These are phyloP conservation scores for Nectriaceae sp. DNA, from an alignment of 2,329 filamentous ascomycete genomes.

Conservation along the genomic window DNA sequence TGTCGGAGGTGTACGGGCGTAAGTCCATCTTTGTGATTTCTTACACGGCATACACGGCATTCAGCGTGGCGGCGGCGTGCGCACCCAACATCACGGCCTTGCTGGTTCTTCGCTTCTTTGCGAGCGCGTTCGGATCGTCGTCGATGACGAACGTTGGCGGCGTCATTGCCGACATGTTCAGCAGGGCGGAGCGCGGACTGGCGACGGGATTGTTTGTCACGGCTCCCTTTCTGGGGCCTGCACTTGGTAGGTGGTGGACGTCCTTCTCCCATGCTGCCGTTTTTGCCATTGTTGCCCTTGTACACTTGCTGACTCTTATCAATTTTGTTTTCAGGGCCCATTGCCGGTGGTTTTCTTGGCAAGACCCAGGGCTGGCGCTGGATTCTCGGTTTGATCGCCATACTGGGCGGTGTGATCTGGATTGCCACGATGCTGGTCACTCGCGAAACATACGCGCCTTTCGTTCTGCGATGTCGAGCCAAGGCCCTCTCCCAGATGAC, in stretches of 20 bases:
- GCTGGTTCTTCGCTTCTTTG: conserved; percentile 63
- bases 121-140: conserved; percentile 57
- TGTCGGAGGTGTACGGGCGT: conserved; percentile 57
- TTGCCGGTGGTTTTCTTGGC: conserved; percentile 59
- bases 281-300: no score
- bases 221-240: conserved; percentile 61
- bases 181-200: conserved; percentile 48
- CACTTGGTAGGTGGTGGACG: no score
- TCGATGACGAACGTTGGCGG: conserved; percentile 59
- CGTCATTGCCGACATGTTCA: conserved; percentile 60
- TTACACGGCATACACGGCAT: conserved; percentile 51
- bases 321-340: conserved; percentile 46
- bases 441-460: conserved; percentile 56
- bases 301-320: no score
- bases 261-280: no score
- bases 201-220: conserved; percentile 57
- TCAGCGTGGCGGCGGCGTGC: conserved; percentile 56
- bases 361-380: conserved; percentile 59
- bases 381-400: conserved; percentile 58
- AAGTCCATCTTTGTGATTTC: conserved; percentile 55
- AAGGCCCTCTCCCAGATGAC: conserved; percentile 45
- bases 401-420: conserved; percentile 56
- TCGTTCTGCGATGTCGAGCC: conserved; percentile 49
- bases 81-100: conserved; percentile 55
- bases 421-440: conserved; percentile 45